Base-by-base conservation (phyloP, 1,284 basidiomycete genomes). In the Rhodotorula sp. region DNA sequence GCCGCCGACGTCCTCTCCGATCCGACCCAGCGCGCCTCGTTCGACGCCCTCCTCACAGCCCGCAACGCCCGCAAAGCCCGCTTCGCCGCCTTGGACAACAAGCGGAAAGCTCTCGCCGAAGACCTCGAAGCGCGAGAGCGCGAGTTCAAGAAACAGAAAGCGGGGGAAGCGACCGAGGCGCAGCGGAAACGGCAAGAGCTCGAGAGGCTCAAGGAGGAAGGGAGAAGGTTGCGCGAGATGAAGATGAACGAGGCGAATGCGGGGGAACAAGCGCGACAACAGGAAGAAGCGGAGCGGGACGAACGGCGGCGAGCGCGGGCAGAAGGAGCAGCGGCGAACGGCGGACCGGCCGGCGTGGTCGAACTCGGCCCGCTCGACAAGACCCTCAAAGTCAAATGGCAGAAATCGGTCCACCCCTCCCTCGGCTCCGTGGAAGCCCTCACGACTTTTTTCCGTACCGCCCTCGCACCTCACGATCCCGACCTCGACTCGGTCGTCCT, bases 301-400 rank as follows among this genome's bases (percentile, higher is more conserved):
- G 43, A 26, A 31, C n/a, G 7, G 52, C 28, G 10, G 48, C n/a
- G 56, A 26, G 21, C 26, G 23, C 5, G 23, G 49, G 12, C 26
- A 10, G 59, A 8, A 28, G 49, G 26, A 26, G 60, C 18, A 4
- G 49, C 23, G 54, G 5, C 47, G n/a, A 56, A 62, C 26, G 48
- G 69, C 45, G 48, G 23, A 26, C 43, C 58, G n/a, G 58, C 45
- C 12, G n/a, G 26, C 6, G 43, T 48, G 5, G 45, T 56, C 56
- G 74, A 69, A 38, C 66, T 76, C 28, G 77, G 73, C 2, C 71
- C 75, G 34, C 69, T 78, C n/a, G 77, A 78, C 61, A 78, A 72
- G 49, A 78, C 77, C 14, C 62, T 78, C 60, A 73, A 69, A 48
- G 19, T 78, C 54, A 78, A 76, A 47, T 78, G 77, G 77, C 63